A percentile compares a stretch with the other conserved stretches of the same genome.
Evolutionary conservation across 2,329 filamentous ascomycete genomes (phyloP).

Genomic region (Aspergillaceae sp.): DNA sequence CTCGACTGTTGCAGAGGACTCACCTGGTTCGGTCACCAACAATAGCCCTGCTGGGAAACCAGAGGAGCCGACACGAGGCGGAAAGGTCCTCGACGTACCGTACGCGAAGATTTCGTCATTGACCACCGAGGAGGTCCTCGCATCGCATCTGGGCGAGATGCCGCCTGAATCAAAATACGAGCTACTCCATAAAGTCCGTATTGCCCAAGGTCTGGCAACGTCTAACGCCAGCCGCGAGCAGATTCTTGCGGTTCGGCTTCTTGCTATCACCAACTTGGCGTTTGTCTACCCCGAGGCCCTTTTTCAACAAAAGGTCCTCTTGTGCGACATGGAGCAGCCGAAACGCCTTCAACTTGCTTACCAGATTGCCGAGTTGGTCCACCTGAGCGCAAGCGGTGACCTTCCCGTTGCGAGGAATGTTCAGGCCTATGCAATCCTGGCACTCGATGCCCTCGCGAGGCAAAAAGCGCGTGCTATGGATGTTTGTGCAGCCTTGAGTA

Average conservation of each 20-base stretch:
- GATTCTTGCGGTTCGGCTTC: slow-evolving; percentile 68
- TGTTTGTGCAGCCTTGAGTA: slow-evolving; percentile 81
- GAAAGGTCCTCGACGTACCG: slow-evolving; percentile 57
- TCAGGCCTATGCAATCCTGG: slow-evolving; percentile 71
- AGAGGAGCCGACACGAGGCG: slow-evolving; percentile 32
- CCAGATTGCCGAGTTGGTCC: slow-evolving; percentile 84
- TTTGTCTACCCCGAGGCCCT: slow-evolving; percentile 75
- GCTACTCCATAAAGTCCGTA: slow-evolving; percentile 70
- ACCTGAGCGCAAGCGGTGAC: slow-evolving; percentile 65
- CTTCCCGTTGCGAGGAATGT: slow-evolving; percentile 62
- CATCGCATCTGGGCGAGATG: slow-evolving; percentile 50
- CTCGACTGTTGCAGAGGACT: slow-evolving; percentile 37
- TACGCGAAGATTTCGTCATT: slow-evolving; percentile 36
- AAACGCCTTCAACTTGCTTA: slow-evolving; percentile 82
- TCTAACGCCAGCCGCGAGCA: slow-evolving; percentile 61
- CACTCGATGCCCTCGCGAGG: slow-evolving; percentile 77
- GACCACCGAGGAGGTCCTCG: slow-evolving; percentile 30
- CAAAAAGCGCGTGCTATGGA: slow-evolving; percentile 70
- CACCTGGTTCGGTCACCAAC: slow-evolving; percentile 41
- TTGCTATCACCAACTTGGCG: slow-evolving; percentile 83
- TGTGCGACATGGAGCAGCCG: slow-evolving; percentile 81
- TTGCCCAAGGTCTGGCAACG: slow-evolving; percentile 67
- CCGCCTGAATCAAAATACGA: slow-evolving; percentile 72
- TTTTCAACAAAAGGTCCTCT: slow-evolving; percentile 80
- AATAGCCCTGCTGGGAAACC: slow-evolving; percentile 28